Evolutionary conservation across 164 flowering plant genomes (phyloP), one percentile per base, ranked within the genome.

Genomic region (Santalum album): DNA sequence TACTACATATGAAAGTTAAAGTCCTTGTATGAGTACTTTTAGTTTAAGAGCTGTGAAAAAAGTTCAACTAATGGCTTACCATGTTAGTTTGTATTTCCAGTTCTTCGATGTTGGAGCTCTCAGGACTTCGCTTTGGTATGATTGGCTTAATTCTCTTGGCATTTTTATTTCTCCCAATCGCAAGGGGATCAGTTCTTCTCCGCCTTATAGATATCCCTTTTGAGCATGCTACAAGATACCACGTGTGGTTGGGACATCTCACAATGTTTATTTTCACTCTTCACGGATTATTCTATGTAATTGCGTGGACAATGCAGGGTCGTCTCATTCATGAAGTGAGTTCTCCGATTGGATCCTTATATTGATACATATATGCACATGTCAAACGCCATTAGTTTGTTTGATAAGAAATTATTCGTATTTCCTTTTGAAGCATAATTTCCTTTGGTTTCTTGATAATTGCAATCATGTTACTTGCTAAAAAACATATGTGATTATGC

Each of bases 161-260:
- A 23, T 81, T 91, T 74, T 60, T 91, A 57, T 91, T 91, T 66
- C 69, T 91, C 56, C 98, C 96, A 21, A 48, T 91, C 45, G 56
- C 98, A 63, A 84, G 96, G 54, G 98, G 96, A 20, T 88, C 96
- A 5, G 64, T 78, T 65, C 89, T 91, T 61, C 90, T 91, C n/a
- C 88, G 87, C 19, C 63, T 82, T 42, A 67, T 84, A 27, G 92
- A 88, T 65, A 82, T 91, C 63, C 98, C 98, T 23, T 91, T 91
- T 54, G 98, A 91, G 72, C 96, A 88, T 71, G 92, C 98, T 14
- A 78, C 96, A 12, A 79, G 73, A 70, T 91, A 91, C 53, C 98
- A 91, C 55, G 84, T 91, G 4, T 91, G 98, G 98, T 67, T 91
- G 64, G 96, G 98, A 49, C 90, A 88, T 75, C 83, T 91, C 25